Percentiles rank a stretch among this genome's conserved stretches.
These are phyloP conservation scores for Alternaria triticina DNA, from an alignment of 2,329 filamentous ascomycete genomes.

Conservation along the genomic window DNA sequence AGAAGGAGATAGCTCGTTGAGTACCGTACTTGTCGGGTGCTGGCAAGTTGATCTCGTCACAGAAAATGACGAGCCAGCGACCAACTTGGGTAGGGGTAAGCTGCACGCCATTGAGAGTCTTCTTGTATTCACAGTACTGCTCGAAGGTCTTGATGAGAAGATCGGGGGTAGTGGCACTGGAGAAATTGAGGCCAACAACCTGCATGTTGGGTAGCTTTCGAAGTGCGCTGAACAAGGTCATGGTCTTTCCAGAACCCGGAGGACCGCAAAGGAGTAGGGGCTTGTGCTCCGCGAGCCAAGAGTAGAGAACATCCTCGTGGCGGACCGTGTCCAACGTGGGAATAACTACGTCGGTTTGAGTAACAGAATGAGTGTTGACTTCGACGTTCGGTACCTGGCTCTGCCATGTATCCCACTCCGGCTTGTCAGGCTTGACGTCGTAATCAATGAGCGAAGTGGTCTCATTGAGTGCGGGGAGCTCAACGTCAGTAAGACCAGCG, in stretches of 20 bases:
- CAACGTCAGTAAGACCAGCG: conserved; percentile 81
- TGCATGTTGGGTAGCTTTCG: conserved; percentile 99
- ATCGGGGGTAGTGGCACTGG: conserved; percentile 96
- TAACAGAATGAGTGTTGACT: conserved; percentile 97
- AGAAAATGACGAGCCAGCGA: conserved; percentile 98
- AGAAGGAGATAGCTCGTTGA: conserved; percentile 94
- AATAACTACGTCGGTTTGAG: conserved; percentile 97
- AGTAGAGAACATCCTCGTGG: conserved; percentile 99
- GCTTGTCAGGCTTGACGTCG: conserved; percentile 84
- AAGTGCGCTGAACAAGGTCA: conserved; percentile 98
- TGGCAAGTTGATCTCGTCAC: conserved; percentile 98
- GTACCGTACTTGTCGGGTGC: conserved; percentile 98
- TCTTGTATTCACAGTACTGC: conserved; percentile 99
- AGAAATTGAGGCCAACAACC: conserved; percentile 98
- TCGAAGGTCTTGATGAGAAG: conserved; percentile 99
- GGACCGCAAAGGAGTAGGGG: conserved; percentile 94
- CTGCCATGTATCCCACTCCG: conserved; percentile 93
- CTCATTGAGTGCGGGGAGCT: conserved; percentile 79
- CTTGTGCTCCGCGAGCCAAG: conserved; percentile 98
- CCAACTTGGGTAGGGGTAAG: conserved; percentile 96
- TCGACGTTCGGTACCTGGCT: conserved; percentile 92
- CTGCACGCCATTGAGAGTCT: conserved; percentile 94
- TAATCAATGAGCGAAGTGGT: conserved; percentile 92
- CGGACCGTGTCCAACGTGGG: conserved; percentile 96
- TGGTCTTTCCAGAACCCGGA: conserved; percentile 98